A percentile compares a stretch with the other conserved stretches of the same genome.
phyloP scores from a whole-genome alignment of 345 rosid species.

The Brassica juncea region DNA sequence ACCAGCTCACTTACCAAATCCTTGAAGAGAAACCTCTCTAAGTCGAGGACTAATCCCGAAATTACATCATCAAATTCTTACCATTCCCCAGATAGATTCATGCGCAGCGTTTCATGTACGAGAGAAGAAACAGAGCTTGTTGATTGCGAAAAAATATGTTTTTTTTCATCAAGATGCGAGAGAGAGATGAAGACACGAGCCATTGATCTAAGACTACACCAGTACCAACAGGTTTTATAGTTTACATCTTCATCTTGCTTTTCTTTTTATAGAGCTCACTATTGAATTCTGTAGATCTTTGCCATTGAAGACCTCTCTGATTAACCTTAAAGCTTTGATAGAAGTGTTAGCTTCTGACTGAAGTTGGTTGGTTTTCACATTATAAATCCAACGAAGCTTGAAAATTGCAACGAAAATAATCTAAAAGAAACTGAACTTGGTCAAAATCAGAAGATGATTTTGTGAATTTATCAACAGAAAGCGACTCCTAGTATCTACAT shows the following conservation, averaged over 20 bases:
- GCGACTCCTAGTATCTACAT: neutral
- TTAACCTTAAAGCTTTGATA: neutral
- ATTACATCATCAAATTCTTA: no score
- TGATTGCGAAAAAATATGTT: no score
- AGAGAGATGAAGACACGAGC: no score
- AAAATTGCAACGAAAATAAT: neutral
- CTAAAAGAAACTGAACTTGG: neutral
- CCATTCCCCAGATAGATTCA: neutral
- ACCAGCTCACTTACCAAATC: neutral
- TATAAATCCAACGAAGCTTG: neutral
- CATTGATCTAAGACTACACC: neutral
- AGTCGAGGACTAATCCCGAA: no score
- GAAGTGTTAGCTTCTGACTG: neutral
- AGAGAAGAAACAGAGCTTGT: neutral
- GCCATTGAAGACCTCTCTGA: neutral
- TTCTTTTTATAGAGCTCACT: neutral
- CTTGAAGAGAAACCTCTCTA: no score
- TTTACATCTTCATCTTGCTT: neutral
- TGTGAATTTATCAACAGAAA: neutral
- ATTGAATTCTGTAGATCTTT: neutral
- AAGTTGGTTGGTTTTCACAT: neutral
- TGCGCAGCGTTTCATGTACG: neutral
- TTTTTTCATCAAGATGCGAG: neutral
- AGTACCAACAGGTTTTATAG: neutral
- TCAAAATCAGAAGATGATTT: neutral